These are phyloP conservation scores for Trichoderma simmonsii DNA, from an alignment of 2,329 filamentous ascomycete species.

Conservation along the genomic window DNA sequence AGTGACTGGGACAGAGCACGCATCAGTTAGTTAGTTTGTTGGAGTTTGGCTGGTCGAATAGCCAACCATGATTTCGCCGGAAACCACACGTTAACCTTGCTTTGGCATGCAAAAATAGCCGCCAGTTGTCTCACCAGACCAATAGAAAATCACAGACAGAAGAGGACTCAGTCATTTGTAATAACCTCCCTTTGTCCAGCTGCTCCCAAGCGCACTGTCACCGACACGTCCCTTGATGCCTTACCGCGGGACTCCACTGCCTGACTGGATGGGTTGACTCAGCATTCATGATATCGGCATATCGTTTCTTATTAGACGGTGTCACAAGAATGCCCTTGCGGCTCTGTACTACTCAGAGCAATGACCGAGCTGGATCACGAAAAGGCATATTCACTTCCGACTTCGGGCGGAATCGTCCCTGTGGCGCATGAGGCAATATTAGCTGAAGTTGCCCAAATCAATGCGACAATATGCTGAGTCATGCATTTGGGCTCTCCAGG, in stretches of 20 bases:
- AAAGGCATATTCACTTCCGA: neutral
- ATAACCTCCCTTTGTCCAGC: neutral
- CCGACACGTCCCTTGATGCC: constrained; percentile 8
- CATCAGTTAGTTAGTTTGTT: neutral
- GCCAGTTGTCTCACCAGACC: neutral
- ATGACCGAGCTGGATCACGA: neutral
- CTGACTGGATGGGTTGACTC: neutral
- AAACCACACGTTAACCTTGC: neutral
- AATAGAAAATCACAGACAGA: neutral
- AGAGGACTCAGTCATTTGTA: neutral
- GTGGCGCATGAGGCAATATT: neutral
- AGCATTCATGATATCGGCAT: neutral
- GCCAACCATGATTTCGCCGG: neutral
- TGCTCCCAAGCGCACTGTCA: neutral
- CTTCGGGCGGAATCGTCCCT: neutral
- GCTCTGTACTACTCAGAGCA: neutral
- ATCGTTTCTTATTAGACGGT: neutral
- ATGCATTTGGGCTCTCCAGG: neutral
- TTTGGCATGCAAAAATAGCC: neutral
- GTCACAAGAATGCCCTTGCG: neutral
- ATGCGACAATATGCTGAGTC: constrained; percentile 4
- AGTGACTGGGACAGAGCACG: neutral
- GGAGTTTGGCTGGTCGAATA: neutral
- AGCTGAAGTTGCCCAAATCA: neutral
- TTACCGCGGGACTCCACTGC: neutral